Percentiles rank a stretch among this genome's conserved stretches.
Evolutionary conservation across 2,329 filamentous ascomycete genomes (phyloP).

Genomic region (Clonostachys byssicola): DNA sequence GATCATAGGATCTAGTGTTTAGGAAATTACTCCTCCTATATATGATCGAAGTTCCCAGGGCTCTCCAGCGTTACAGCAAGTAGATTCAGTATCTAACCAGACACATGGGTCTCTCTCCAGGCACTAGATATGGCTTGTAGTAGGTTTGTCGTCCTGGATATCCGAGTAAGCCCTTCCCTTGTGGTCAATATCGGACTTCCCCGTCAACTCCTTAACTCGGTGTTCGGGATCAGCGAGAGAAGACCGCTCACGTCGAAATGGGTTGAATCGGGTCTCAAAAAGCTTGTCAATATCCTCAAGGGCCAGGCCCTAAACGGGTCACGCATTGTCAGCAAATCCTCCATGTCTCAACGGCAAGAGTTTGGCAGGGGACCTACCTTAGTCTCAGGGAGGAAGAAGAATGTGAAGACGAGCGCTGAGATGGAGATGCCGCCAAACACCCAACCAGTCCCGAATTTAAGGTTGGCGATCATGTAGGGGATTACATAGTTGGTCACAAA

Average conservation of each 20-base stretch:
- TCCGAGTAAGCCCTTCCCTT: too few species aligned
- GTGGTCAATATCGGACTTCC: too few species aligned
- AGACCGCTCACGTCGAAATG: not conserved
- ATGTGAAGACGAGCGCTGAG: conserved; percentile 9
- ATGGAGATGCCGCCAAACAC: conserved; percentile 6
- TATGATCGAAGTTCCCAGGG: too few species aligned
- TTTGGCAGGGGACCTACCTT: not conserved
- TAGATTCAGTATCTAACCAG: too few species aligned
- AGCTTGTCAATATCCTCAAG: not conserved
- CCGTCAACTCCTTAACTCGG: too few species aligned
- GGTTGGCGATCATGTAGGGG: conserved; percentile 5
- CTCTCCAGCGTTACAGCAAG: too few species aligned
- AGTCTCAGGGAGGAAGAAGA: conserved; percentile 5
- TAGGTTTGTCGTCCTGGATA: too few species aligned
- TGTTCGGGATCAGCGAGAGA: too few species aligned
- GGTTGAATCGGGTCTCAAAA: not conserved
- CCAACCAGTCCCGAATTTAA: conserved; percentile 5
- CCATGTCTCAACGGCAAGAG: not conserved
- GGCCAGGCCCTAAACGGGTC: not conserved
- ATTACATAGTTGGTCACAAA: conserved; percentile 7
- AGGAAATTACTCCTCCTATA: too few species aligned
- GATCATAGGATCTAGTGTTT: too few species aligned
- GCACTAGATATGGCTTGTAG: too few species aligned
- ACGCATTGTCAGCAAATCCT: not conserved
- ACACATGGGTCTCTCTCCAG: too few species aligned